Percentiles rank a stretch among this genome's conserved stretches.
These are phyloP conservation scores for Ehretia macrophylla DNA, from an alignment of 257 asterid species.

Conservation along the genomic window DNA sequence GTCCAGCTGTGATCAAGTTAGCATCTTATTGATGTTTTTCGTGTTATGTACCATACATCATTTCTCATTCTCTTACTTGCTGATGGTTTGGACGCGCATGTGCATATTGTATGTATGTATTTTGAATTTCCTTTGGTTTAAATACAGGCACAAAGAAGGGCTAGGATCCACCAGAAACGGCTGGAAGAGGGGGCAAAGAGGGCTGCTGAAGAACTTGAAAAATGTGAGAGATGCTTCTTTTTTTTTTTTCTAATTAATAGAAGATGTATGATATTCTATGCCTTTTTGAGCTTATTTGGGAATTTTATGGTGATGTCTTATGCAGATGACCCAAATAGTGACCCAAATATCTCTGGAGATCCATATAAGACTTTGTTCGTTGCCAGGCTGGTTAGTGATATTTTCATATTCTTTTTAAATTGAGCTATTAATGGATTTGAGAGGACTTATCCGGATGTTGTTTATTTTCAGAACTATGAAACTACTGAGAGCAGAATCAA, in stretches of 20 bases:
- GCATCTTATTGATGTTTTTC: no score
- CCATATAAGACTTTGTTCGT: constrained; percentile 95
- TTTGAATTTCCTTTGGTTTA: constrained; percentile 8
- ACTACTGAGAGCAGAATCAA: constrained; percentile 91
- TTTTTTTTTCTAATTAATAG: not conserved
- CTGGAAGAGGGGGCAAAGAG: constrained; percentile 91
- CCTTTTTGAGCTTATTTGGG: constrained; percentile 7
- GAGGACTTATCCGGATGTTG: constrained; percentile 13
- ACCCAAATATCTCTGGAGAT: constrained; percentile 83
- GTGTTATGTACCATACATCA: not conserved
- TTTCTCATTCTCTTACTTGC: not conserved
- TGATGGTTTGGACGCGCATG: not conserved
- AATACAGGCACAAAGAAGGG: constrained; percentile 66
- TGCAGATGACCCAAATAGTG: constrained; percentile 87
- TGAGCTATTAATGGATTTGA: not conserved
- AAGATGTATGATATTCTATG: constrained; percentile 9
- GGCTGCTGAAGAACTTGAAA: constrained; percentile 89
- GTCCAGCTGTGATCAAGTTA: no score
- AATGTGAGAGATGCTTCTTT: constrained; percentile 38
- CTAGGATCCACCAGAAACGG: constrained; percentile 79
- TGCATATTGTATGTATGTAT: constrained; percentile 4
- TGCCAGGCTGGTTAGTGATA: constrained; percentile 80
- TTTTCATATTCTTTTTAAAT: constrained; percentile 3
- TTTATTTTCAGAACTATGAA: constrained; percentile 72
- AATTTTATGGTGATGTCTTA: not conserved